Evolutionary conservation across 75 land plant species (phyloP).

Genomic region (Cunninghamia lanceolata): DNA sequence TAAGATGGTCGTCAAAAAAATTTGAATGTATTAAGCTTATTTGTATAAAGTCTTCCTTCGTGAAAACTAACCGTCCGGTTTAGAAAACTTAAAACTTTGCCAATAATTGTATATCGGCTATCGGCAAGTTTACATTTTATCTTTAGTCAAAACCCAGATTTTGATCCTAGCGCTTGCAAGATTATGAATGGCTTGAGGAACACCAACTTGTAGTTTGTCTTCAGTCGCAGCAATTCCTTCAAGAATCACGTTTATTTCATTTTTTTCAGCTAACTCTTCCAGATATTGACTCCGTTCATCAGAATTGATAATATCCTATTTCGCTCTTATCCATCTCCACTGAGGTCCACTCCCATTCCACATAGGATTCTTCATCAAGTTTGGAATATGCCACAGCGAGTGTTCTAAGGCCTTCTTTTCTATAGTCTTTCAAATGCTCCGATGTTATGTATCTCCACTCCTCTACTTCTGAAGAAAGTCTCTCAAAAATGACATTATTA

Average conservation of each 20-base stretch:
- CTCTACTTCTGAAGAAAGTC: conserved; percentile 12
- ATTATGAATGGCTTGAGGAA: too few species aligned
- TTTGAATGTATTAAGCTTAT: too few species aligned
- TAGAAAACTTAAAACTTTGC: too few species aligned
- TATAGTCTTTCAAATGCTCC: conserved; percentile 33
- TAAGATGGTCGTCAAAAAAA: too few species aligned
- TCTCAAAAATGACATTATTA: conserved; percentile 39
- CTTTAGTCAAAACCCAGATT: too few species aligned
- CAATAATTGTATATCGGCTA: too few species aligned
- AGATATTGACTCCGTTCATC: neutral
- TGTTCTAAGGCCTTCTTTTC: conserved; percentile 44
- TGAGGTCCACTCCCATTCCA: conserved; percentile 23
- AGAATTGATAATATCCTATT: conserved; percentile 10
- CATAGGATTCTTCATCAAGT: conserved; percentile 28
- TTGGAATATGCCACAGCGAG: conserved; percentile 33
- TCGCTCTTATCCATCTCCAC: conserved; percentile 11
- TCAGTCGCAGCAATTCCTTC: conserved; percentile 44
- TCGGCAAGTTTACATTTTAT: too few species aligned
- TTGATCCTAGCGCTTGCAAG: too few species aligned
- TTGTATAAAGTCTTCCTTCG: too few species aligned
- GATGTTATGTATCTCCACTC: conserved; percentile 18
- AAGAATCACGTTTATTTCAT: conserved; percentile 31
- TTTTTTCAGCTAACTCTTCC: conserved; percentile 21
- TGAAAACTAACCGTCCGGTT: too few species aligned
- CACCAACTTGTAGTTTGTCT: conserved; percentile 49